phyloP scores from a whole-genome alignment of 176 grass and related monocot species.

The Microstegium vimineum region DNA sequence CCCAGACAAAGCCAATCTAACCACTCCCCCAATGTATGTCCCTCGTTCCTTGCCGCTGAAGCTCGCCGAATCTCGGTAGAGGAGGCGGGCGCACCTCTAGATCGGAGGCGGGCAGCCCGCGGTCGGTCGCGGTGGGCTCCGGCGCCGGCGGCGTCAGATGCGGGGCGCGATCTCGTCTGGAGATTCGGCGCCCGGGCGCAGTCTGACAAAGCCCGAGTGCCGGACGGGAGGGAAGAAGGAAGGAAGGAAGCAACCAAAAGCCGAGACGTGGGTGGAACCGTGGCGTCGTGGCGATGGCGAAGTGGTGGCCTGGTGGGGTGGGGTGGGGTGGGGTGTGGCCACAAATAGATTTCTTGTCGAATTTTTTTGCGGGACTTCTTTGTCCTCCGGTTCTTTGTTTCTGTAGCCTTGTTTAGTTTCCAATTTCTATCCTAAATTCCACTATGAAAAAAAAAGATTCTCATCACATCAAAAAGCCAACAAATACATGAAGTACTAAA shows the following conservation, averaged over 20 bases:
- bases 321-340: not conserved
- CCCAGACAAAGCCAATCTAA: not conserved
- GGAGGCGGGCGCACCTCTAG: slow-evolving; percentile 21
- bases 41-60: not conserved
- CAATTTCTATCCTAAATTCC: too few species aligned
- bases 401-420: too few species aligned
- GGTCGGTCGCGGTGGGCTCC: not conserved
- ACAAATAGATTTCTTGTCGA: not conserved
- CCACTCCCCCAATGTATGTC: not conserved
- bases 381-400: not conserved
- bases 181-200: not conserved
- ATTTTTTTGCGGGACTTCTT: not conserved
- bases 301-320: not conserved
- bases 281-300: slow-evolving; percentile 11
- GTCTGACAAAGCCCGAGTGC: not conserved
- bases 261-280: slow-evolving; percentile 11
- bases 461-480: too few species aligned
- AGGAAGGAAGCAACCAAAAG: not conserved
- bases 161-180: slow-evolving; percentile 22
- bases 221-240: not conserved
- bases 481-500: too few species aligned
- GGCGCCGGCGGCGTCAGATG: not conserved
- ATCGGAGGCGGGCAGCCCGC: slow-evolving; percentile 7
- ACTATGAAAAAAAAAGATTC: too few species aligned
- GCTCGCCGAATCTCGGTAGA: not conserved